Conservation (phyloP, 2,329 filamentous ascomycete genomes). For the Sporothrix curviconia region DNA sequence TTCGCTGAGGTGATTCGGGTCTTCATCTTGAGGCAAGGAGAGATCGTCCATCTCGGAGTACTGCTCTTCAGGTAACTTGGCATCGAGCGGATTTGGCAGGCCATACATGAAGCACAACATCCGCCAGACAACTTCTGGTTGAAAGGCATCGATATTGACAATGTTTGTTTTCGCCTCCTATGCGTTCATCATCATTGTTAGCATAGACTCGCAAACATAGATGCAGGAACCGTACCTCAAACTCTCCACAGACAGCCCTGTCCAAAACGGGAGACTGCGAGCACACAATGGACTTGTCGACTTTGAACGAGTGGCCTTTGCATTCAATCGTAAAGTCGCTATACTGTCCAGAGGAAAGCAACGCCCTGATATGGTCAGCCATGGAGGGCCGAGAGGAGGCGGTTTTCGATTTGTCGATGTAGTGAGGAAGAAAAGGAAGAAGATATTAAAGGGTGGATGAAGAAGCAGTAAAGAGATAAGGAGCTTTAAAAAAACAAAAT, state of each 20-base stretch:
- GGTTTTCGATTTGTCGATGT: no score
- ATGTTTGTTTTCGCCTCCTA: neutral
- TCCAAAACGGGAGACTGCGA: neutral
- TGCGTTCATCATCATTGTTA: neutral
- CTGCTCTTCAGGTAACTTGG: no score
- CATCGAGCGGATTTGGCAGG: neutral
- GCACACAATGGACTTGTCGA: neutral
- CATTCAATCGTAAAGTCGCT: neutral
- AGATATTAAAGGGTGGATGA: no score
- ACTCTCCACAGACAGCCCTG: neutral
- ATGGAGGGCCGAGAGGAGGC: neutral
- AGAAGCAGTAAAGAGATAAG: no score
- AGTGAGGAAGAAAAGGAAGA: no score
- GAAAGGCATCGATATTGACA: neutral
- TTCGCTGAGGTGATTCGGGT: no score
- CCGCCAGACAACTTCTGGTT: neutral
- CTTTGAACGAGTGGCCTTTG: neutral
- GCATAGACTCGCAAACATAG: neutral
- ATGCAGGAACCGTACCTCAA: neutral
- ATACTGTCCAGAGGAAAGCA: neutral
- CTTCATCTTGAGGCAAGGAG: no score
- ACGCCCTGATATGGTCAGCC: no score
- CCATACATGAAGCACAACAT: neutral
- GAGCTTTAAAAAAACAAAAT: no score
- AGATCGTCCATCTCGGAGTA: no score